These are phyloP conservation scores for Caryopteris hybrid DNA, from an alignment of 305 asterid genomes.

Conservation along the genomic window DNA sequence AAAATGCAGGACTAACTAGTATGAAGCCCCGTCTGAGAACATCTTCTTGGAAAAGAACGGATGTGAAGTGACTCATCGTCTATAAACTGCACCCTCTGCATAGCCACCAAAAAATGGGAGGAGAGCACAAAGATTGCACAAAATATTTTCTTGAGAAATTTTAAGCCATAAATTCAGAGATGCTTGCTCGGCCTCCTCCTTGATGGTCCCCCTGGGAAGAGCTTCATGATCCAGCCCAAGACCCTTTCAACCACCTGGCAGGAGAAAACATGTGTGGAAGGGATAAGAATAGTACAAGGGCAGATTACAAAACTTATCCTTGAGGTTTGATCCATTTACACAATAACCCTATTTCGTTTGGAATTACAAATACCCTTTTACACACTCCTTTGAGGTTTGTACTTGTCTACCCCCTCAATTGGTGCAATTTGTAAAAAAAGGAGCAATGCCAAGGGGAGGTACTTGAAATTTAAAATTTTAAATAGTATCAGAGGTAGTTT, in stretches of 20 bases:
- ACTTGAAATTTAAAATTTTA: too few relatives aligned
- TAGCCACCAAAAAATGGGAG: conserved; percentile 35
- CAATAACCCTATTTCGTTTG: neutral
- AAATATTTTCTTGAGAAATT: conserved; percentile 14
- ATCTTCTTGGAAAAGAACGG: conserved; percentile 46
- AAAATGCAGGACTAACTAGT: conserved; percentile 22
- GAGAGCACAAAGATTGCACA: conserved; percentile 22
- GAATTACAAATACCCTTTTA: neutral
- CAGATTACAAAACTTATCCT: neutral
- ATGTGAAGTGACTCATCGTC: conserved; percentile 33
- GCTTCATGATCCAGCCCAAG: conserved; percentile 97
- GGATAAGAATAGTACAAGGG: conserved; percentile 1
- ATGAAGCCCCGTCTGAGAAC: conserved; percentile 19
- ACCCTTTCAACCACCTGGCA: conserved; percentile 92
- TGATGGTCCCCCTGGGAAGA: conserved; percentile 97
- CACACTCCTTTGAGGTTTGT: too few relatives aligned
- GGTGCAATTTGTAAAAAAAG: neutral
- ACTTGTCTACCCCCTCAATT: neutral
- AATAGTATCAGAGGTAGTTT: too few relatives aligned
- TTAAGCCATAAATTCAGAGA: conserved; percentile 35
- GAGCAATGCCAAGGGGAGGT: neutral
- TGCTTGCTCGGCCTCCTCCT: conserved; percentile 75
- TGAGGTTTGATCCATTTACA: neutral
- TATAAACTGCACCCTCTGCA: conserved; percentile 46
- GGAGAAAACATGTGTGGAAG: neutral